Evolutionary conservation across 2,329 filamentous ascomycete genomes (phyloP).

Genomic region (Cryphonectria parasitica): DNA sequence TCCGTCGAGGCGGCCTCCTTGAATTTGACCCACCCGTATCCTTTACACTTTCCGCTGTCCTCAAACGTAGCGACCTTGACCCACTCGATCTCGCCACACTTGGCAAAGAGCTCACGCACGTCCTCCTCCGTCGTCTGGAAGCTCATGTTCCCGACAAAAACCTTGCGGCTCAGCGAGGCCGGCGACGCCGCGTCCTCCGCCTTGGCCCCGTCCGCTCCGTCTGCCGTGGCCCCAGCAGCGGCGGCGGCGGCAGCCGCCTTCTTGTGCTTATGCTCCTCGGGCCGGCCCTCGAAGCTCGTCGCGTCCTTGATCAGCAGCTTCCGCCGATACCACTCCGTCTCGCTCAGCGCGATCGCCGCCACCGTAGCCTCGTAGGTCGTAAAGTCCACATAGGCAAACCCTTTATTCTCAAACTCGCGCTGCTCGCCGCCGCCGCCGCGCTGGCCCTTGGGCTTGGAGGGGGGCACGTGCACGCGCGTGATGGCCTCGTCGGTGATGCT

Average conservation of each 20-base stretch:
- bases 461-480: slow-evolving; percentile 82
- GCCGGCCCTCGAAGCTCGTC: slow-evolving; percentile 88
- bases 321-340: slow-evolving; percentile 75
- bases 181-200: slow-evolving; percentile 38
- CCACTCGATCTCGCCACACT: slow-evolving; percentile 81
- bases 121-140: slow-evolving; percentile 84
- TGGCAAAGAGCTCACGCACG: slow-evolving; percentile 77
- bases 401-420: slow-evolving; percentile 71
- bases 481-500: slow-evolving; percentile 71
- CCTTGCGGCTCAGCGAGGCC: slow-evolving; percentile 60
- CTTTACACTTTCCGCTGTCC: slow-evolving; percentile 97
- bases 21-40: slow-evolving; percentile 94
- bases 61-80: slow-evolving; percentile 94
- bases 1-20: slow-evolving; percentile 75
- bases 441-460: slow-evolving; percentile 46
- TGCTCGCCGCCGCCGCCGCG: slow-evolving; percentile 32
- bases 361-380: slow-evolving; percentile 69
- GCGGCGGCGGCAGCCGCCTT: slow-evolving; percentile 36
- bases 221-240: slow-evolving; percentile 33
- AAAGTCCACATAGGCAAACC: slow-evolving; percentile 97
- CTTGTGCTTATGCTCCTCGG: slow-evolving; percentile 60
- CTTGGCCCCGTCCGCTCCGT: slow-evolving; percentile 36
- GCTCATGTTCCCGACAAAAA: slow-evolving; percentile 90
- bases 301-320: slow-evolving; percentile 92
- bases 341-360: slow-evolving; percentile 83